Conservation (phyloP, 805 yeast species). For the Saccharomyces paradoxus region DNA sequence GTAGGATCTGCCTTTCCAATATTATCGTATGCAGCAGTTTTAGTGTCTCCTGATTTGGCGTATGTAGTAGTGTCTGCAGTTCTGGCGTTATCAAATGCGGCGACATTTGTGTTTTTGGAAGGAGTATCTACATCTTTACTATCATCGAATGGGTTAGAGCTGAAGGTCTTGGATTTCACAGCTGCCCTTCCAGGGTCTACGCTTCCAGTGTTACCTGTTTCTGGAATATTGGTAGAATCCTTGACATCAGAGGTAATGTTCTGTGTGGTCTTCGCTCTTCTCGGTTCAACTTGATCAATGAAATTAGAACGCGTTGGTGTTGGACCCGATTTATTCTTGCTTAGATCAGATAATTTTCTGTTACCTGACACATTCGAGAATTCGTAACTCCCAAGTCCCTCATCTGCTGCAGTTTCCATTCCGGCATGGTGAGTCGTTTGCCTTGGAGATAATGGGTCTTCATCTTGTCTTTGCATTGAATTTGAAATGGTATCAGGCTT, state of each 20-base stretch:
- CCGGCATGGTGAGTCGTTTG: not conserved
- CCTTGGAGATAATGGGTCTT: not conserved
- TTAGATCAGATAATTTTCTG: not conserved
- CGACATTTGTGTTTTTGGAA: not conserved
- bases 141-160: not conserved
- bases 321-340: not conserved
- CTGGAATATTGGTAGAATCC: not conserved
- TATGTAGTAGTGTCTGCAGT: not conserved
- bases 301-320: not conserved
- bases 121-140: not conserved
- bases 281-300: not conserved
- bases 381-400: not conserved
- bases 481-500: not conserved
- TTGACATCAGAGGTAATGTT: not conserved
- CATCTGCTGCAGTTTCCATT: not conserved
- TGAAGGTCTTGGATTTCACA: not conserved
- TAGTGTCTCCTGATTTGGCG: not conserved
- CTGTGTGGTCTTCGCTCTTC: not conserved
- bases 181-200: not conserved
- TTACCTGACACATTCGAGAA: not conserved
- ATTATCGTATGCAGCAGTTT: not conserved
- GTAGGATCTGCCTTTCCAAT: not conserved
- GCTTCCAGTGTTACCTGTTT: not conserved
- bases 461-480: not conserved
- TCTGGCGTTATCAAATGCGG: not conserved